phyloP scores from a whole-genome alignment of 306 rosid genomes.

The Prosopis cineraria region DNA sequence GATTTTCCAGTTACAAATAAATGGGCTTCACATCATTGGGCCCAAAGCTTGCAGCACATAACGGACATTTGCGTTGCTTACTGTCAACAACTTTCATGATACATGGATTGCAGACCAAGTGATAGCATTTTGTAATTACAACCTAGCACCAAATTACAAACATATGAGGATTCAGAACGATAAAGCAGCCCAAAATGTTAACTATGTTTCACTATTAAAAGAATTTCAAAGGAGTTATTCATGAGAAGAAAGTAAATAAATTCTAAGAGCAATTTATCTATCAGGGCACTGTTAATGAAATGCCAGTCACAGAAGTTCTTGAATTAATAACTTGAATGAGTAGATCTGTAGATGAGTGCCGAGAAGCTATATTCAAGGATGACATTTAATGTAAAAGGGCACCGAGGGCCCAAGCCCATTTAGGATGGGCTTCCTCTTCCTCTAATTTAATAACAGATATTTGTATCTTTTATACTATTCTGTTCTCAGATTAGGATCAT shows the following conservation, averaged over 20 bases:
- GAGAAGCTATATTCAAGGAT: not conserved
- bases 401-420: no score
- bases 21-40: slow-evolving; percentile 93
- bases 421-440: no score
- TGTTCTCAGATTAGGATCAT: no score
- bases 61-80: slow-evolving; percentile 93
- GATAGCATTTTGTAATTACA: slow-evolving; percentile 98
- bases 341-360: not conserved
- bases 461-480: no score
- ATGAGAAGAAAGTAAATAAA: not conserved
- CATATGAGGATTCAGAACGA: not conserved
- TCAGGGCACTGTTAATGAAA: not conserved
- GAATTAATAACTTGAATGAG: not conserved
- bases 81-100: slow-evolving; percentile 72
- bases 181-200: not conserved
- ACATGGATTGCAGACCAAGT: slow-evolving; percentile 90
- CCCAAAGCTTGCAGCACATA: slow-evolving; percentile 78
- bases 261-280: not conserved
- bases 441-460: no score
- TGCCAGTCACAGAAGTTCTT: not conserved
- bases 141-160: slow-evolving; percentile 57
- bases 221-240: not conserved
- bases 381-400: no score
- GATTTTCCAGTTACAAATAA: slow-evolving; percentile 62
- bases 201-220: not conserved